Evolutionary conservation across 768 basidiomycete genomes (phyloP), one percentile per base, ranked within the genome.

Genomic region (Boletus coccyginus): DNA sequence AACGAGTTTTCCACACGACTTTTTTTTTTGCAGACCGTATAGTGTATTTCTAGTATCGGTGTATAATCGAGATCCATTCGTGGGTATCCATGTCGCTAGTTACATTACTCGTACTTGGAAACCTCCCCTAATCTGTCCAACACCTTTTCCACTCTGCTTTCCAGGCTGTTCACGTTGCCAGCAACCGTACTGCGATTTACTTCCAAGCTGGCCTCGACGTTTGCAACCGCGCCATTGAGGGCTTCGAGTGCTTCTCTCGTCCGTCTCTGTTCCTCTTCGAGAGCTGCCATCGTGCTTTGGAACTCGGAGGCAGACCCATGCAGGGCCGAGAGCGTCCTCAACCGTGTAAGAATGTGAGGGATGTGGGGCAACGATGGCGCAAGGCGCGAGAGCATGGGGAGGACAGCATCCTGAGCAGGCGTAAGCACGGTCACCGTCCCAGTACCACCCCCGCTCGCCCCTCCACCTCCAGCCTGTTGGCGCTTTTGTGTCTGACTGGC

Each of bases 341-440:
- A 73, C 14, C 96, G 90, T 5, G 90, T 85, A 27, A 99, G 81
- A 24, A 99, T 88, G 62, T 97, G 93, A 2, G 95, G 90, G 43
- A 92, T 88, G 60, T 92, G 90, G 1, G 90, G 88, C 1, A 92
- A 77, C 0, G 84, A 79, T 0, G 88, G 90, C 5, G 81, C 81
- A 0, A 92, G 82, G 19, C 89, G 83, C 27, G 84, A 79, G 17
- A 92, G 78, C 47, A 89, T 68, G 0, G 90, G 88, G 0, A 89
- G 70, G 13, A 92, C 69, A 43, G 86, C 83, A 45, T 91, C 89
- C 55, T 77, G 76, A 46, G 78, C 65, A 10, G 73, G 68, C 0
- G 75, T 68, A 0, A 69, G 56, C 10, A 65, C 31, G 31, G 43
- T 62, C 21, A 62, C 42, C 16, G 60, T 51, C 33, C 60, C 59